Conservation (phyloP, 345 rosid genomes). For the Balakata baccata region DNA sequence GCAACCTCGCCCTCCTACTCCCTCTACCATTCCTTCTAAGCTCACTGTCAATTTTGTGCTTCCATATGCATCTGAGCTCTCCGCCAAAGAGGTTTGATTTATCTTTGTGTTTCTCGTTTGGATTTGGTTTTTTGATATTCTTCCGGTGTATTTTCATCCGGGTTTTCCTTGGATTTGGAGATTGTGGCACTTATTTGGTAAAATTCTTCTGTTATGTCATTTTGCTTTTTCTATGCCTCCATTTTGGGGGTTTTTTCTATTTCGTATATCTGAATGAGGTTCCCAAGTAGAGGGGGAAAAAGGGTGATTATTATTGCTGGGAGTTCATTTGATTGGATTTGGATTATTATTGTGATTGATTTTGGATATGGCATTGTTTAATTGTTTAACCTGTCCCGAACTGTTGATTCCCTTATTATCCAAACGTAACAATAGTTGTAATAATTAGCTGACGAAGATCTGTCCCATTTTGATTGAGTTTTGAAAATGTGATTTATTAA, state of each 20-base stretch:
- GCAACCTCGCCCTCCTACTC: constrained; percentile 52
- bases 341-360: background rate
- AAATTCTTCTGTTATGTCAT: background rate
- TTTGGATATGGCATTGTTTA: background rate
- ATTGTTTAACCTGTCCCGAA: background rate
- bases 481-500: too few relatives aligned
- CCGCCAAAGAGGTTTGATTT: constrained; percentile 24
- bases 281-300: background rate
- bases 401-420: background rate
- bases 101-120: background rate
- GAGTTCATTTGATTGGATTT: background rate
- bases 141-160: background rate
- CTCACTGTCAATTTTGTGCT: constrained; percentile 87
- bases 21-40: constrained; percentile 67
- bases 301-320: background rate
- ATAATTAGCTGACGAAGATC: too few relatives aligned
- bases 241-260: background rate
- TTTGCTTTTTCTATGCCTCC: too few relatives aligned
- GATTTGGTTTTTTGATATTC: background rate
- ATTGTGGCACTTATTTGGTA: background rate
- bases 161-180: constrained; percentile 15
- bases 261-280: background rate
- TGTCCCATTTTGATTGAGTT: background rate
- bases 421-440: too few relatives aligned
- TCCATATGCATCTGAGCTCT: constrained; percentile 36